phyloP scores from a whole-genome alignment of 2,329 filamentous ascomycete genomes.

The Xylaria arbuscula region DNA sequence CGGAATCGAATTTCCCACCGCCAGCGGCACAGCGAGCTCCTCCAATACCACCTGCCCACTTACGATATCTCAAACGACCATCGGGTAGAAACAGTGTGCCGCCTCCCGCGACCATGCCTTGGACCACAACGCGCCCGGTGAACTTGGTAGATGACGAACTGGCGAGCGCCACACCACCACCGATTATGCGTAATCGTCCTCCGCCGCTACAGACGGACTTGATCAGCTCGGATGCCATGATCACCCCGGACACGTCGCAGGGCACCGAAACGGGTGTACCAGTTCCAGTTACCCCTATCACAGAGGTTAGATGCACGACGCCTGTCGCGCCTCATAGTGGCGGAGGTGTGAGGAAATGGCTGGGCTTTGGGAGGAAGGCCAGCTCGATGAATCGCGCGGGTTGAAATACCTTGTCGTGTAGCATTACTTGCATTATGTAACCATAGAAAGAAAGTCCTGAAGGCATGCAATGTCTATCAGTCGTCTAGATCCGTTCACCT shows the following conservation, averaged over 20 bases:
- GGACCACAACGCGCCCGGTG: slow-evolving; percentile 54
- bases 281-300: slow-evolving; percentile 34
- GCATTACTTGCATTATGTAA: slow-evolving; percentile 28
- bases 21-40: slow-evolving; percentile 29
- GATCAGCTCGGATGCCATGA: slow-evolving; percentile 7
- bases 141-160: slow-evolving; percentile 57
- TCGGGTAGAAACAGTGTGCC: slow-evolving; percentile 48
- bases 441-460: slow-evolving; percentile 2
- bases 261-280: slow-evolving; percentile 12
- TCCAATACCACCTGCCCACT: slow-evolving; percentile 15
- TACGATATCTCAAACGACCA: slow-evolving; percentile 28
- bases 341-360: slow-evolving; percentile 46
- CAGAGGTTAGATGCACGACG: slow-evolving; percentile 22
- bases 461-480: slow-evolving; percentile 12
- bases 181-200: slow-evolving; percentile 61
- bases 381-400: slow-evolving; percentile 42
- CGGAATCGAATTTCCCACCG: slow-evolving; percentile 40
- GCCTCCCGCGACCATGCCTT: slow-evolving; percentile 46
- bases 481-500: slow-evolving; percentile 11
- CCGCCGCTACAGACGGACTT: slow-evolving; percentile 27
- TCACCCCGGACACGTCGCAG: slow-evolving; percentile 25
- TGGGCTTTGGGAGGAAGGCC: slow-evolving; percentile 47
- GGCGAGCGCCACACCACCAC: slow-evolving; percentile 65
- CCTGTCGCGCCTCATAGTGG: slow-evolving; percentile 28
- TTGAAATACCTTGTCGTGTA: slow-evolving; percentile 31